Base-by-base conservation (phyloP, 169 alveolate species). In the Amoebophrya sp. region DNA sequence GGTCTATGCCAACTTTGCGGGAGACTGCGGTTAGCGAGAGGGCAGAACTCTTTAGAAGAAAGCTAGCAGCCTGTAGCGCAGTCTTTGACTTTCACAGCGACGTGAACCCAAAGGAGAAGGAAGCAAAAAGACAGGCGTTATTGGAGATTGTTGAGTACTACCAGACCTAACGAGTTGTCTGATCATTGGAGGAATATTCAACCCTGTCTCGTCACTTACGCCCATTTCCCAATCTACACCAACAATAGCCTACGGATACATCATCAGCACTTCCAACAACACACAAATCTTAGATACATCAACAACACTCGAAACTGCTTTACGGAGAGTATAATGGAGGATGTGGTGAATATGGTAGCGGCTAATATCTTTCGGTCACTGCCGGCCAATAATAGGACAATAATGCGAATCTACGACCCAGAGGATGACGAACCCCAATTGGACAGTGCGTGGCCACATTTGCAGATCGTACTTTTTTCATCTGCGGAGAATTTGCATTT, bases 351-450 rank as follows among this genome's bases (percentile, higher is more conserved):
- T 92, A 96, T 96, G 97, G 96, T 95, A 23, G 92, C 95, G 40
- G 96, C 96, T 29, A 96, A 96, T 91, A 96, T 95, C 47, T 95
- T 95, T 78, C 92, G 97, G 38, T 92, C 96, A 26, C 93, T 95
- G 55, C 94, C 93, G 90, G 92, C 95, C 78, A 93, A 92, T 92
- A 93, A 91, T 29, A 90, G 92, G 34, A 89, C 90, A 41, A 90
- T 89, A 90, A 54, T 54, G 29, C 89, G 93, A 90, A 36, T 65
- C 41, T 91, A 91, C 77, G 96, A 97, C 91, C 94, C 95, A 0
- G 97, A 97, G 78, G 98, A 96, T 36, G 97, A 96, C 65, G 98
- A 97, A 92, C 98, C 97, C 78, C 93, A 93, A 12, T 91, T 96
- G 29, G 98, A 96, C 78, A 93, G 93, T 40, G 92, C 97, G 29